Conservation (phyloP, 140 eudicot genomes). For the Oenanthe javanica region DNA sequence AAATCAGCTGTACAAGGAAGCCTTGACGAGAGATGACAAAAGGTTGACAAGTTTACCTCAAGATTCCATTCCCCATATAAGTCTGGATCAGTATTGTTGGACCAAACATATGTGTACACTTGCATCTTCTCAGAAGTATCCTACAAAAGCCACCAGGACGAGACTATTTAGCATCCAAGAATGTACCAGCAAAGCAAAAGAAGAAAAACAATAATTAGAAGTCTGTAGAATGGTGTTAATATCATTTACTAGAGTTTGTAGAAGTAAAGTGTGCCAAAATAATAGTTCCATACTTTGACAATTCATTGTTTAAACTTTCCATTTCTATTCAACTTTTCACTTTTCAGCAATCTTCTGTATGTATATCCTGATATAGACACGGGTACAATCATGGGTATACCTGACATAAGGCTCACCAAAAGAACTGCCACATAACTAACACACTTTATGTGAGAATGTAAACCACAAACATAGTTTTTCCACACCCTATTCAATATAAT, state of each 20-base stretch:
- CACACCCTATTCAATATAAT: not conserved
- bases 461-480: not conserved
- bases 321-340: too few relatives aligned
- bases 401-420: not conserved
- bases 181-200: not conserved
- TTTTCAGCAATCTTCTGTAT: not conserved
- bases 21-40: not conserved
- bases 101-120: conserved; percentile 74
- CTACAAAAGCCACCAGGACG: conserved; percentile 33
- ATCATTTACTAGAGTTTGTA: not conserved
- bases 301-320: not conserved
- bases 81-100: conserved; percentile 58
- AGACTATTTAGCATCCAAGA: not conserved
- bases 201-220: not conserved
- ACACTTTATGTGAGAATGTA: not conserved
- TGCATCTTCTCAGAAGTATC: conserved; percentile 55
- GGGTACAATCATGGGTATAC: not conserved
- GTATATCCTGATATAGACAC: not conserved
- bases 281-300: not conserved
- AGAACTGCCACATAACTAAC: not conserved
- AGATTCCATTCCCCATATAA: conserved; percentile 87
- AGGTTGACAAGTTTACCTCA: conserved; percentile 42
- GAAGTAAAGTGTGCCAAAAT: not conserved
- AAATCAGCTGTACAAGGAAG: not conserved
- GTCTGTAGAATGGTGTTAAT: not conserved